Conservation (phyloP, 495 filamentous ascomycete genomes). For the Tuber microsphaerosporum region DNA sequence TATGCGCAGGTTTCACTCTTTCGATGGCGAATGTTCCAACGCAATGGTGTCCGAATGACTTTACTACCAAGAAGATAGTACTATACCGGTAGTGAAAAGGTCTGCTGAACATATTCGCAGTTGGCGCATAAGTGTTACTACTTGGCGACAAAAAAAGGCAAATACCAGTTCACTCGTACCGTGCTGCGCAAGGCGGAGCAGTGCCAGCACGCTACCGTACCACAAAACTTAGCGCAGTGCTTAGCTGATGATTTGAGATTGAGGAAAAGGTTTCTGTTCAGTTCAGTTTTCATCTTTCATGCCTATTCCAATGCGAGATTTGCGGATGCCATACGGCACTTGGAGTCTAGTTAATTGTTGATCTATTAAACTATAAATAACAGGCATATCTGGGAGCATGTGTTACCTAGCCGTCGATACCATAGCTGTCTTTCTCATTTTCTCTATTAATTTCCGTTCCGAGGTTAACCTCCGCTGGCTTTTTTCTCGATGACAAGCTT, state of each 20-base stretch:
- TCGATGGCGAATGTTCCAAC: too few species aligned
- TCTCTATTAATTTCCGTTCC: background rate
- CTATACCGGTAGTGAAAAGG: too few species aligned
- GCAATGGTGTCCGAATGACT: too few species aligned
- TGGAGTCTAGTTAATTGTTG: background rate
- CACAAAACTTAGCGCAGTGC: too few species aligned
- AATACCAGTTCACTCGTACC: background rate
- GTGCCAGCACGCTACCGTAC: too few species aligned
- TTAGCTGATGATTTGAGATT: too few species aligned
- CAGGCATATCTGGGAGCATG: background rate
- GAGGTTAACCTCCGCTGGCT: background rate
- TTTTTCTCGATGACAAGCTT: background rate
- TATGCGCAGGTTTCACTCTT: too few species aligned
- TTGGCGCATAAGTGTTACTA: background rate
- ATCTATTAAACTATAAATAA: background rate
- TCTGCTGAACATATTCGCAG: background rate
- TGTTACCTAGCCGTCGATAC: background rate
- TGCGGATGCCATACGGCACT: background rate
- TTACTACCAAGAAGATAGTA: too few species aligned
- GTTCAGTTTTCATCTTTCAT: background rate
- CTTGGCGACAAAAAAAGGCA: background rate
- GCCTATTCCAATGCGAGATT: background rate
- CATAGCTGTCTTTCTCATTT: background rate
- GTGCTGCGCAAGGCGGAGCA: background rate
- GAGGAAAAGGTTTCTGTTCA: background rate